Percentiles rank a stretch among this genome's conserved stretches.
phyloP scores from a whole-genome alignment of 1,139 yeast genomes.

The Oligophagozyma castellii region DNA sequence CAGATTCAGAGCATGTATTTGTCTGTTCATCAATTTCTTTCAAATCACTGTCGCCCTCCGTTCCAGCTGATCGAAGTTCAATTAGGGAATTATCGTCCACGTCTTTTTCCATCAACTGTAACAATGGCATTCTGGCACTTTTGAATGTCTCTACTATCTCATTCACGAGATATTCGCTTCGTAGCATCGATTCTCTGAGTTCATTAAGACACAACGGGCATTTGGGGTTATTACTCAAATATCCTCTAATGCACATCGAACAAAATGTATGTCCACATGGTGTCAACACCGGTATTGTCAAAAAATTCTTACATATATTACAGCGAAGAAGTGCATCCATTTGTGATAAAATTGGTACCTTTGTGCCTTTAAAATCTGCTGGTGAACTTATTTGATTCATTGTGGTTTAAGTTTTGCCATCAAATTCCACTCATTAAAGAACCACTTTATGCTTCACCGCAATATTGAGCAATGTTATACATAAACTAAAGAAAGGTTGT shows the following conservation, averaged over 20 bases:
- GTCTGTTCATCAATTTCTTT: constrained; percentile 4
- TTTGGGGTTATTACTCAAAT: constrained; percentile 40
- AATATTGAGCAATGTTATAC: too few relatives aligned
- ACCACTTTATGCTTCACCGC: too few relatives aligned
- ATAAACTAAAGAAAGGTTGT: too few relatives aligned
- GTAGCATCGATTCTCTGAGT: constrained; percentile 55
- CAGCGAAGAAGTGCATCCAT: constrained; percentile 69
- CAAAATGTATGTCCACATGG: constrained; percentile 87
- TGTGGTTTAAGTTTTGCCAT: constrained; percentile 3
- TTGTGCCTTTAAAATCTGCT: constrained; percentile 48
- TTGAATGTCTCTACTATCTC: constrained; percentile 51
- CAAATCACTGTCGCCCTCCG: constrained; percentile 1
- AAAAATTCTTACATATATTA: constrained; percentile 80
- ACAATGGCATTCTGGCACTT: constrained; percentile 27
- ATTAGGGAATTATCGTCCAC: constrained; percentile 5
- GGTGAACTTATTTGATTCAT: constrained; percentile 41
- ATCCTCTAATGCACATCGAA: constrained; percentile 72
- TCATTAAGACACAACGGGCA: constrained; percentile 77
- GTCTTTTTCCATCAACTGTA: constrained; percentile 7
- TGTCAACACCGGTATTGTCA: constrained; percentile 72
- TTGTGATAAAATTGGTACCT: constrained; percentile 41
- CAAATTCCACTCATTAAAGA: background rate
- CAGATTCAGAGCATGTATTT: constrained; percentile 7
- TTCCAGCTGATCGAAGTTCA: constrained; percentile 9
- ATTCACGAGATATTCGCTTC: constrained; percentile 59